Base-by-base conservation (phyloP, 371 early-diverging fungal genomes). In the Syncephalastrum monosporum region DNA sequence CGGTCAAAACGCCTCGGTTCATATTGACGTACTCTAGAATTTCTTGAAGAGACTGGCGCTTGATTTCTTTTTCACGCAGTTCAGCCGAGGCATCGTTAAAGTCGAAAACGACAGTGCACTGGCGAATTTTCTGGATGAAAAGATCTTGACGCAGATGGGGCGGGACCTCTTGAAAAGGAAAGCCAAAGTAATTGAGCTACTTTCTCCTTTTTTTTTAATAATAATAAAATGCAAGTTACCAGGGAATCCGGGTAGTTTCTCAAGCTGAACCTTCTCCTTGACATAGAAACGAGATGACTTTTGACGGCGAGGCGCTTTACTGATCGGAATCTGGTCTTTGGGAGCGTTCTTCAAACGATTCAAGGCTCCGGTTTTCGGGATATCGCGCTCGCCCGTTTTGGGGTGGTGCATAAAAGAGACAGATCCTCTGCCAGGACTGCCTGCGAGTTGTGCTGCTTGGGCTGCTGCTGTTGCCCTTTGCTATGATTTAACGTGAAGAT, bases 21-120 rank as follows among this genome's bases (percentile, higher is more conserved):
- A 81, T 91, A 33, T 89, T 85, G 55, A 98, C 88, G 68, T 95
- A 96, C 50, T 96, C 95, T 42, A 96, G 82, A 14, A 98, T 79
- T 64, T 98, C 97, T 24, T 87, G 85, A 56, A 98, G 70, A 8
- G 95, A 87, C 57, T 88, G 86, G 50, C 93, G 84, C 68, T 98
- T 98, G 67, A 96, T 92, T 67, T 98, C 97, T 65, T 98, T 98
- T 66, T 93, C 94, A 51, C 85, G 86, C 33, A 95, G 67, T 69
- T 95, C 94, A 19, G 90, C 79, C 53, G 89, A 80, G 13, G 90
- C 84, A 73, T 94, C 96, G 56, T 83, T 90, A 68, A 98, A 98
- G 66, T 98, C 97, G 60, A 96, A 97, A 17, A 95, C 78, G 23
- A 93, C 89, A 46, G 82, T 82, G 69, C 98, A 98, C 71, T 96